phyloP scores from a whole-genome alignment of 179 eudicot genomes.

The Nepenthes alata region DNA sequence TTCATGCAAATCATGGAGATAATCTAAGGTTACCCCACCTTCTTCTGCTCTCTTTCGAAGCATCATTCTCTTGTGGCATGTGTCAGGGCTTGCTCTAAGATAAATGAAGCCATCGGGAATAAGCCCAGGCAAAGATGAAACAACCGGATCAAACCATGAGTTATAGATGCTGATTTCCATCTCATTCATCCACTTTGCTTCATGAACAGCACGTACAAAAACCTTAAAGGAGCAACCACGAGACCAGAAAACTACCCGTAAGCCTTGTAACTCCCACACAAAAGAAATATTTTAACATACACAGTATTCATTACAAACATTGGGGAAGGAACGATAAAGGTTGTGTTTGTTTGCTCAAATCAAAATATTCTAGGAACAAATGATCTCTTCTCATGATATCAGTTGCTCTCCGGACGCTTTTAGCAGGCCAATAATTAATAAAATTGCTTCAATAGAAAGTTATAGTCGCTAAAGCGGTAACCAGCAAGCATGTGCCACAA shows the following conservation, averaged over 20 bases:
- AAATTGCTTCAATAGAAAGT: too few species aligned
- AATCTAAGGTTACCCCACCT: conserved; percentile 78
- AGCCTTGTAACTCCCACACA: neutral
- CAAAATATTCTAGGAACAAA: too few species aligned
- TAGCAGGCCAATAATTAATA: too few species aligned
- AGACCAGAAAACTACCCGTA: neutral
- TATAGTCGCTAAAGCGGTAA: too few species aligned
- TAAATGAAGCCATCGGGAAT: conserved; percentile 88
- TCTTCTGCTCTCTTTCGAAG: conserved; percentile 77
- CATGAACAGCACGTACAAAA: conserved; percentile 97
- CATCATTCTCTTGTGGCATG: conserved; percentile 88
- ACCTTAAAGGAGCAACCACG: conserved; percentile 36
- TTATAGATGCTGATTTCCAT: conserved; percentile 98
- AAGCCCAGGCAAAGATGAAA: conserved; percentile 83
- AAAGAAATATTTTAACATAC: neutral
- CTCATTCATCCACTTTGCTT: conserved; percentile 97
- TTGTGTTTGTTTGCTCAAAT: too few species aligned
- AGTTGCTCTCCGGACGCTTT: too few species aligned
- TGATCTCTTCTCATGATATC: too few species aligned
- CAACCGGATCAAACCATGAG: conserved; percentile 97
- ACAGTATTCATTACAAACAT: too few species aligned
- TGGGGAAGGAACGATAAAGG: too few species aligned
- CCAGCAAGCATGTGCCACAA: too few species aligned
- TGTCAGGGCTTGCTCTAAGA: conserved; percentile 94
- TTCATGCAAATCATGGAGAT: conserved; percentile 77